phyloP scores from a whole-genome alignment of 768 basidiomycete genomes.

The Tricholoma hemisulphureum region DNA sequence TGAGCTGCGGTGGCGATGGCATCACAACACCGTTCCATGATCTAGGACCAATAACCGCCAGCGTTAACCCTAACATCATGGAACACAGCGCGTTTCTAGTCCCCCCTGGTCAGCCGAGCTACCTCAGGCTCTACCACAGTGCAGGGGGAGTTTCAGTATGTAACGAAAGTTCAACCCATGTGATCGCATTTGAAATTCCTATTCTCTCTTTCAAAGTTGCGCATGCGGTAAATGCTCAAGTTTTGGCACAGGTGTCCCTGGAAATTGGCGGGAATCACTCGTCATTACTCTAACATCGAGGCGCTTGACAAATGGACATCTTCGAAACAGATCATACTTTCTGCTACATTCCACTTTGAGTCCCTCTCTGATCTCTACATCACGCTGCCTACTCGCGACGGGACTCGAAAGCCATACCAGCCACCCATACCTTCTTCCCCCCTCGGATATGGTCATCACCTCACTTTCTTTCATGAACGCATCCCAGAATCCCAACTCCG shows the following conservation, averaged over 20 bases:
- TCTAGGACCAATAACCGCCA: too few species aligned
- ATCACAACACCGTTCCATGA: too few species aligned
- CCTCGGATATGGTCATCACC: conserved; percentile 64
- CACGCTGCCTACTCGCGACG: conserved; percentile 73
- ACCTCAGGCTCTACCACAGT: too few species aligned
- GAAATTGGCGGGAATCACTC: not conserved
- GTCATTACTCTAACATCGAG: conserved; percentile 12
- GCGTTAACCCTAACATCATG: too few species aligned
- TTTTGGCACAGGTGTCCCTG: conserved; percentile 12
- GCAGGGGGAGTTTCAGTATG: too few species aligned
- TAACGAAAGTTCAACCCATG: not conserved
- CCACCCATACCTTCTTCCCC: conserved; percentile 41
- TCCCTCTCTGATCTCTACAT: conserved; percentile 63
- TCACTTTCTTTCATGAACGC: conserved; percentile 72
- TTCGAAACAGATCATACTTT: conserved; percentile 43
- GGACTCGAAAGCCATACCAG: conserved; percentile 42
- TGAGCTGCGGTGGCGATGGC: too few species aligned
- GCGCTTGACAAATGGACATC: conserved; percentile 55
- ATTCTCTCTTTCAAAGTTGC: too few species aligned
- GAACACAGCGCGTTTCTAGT: too few species aligned
- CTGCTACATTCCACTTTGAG: conserved; percentile 53
- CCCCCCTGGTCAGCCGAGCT: too few species aligned
- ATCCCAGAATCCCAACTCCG: conserved; percentile 56
- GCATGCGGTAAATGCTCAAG: not conserved
- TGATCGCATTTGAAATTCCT: too few species aligned